A percentile compares a stretch with the other conserved stretches of the same genome.
Evolutionary conservation across 371 early-diverging fungal genomes (phyloP).

Genomic region (Mortierella sp.): DNA sequence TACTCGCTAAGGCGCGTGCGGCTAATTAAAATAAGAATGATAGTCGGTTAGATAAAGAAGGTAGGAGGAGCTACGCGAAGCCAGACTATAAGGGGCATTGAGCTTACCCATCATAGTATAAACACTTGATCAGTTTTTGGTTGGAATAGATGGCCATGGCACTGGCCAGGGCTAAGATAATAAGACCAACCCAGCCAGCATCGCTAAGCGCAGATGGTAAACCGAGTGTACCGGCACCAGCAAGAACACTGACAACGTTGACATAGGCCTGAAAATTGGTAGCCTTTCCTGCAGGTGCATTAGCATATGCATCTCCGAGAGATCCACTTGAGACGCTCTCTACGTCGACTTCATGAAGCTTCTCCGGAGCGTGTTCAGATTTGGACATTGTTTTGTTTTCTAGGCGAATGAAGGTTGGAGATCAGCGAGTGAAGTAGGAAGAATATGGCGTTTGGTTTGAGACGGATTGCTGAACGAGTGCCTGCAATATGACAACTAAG

Average conservation of each 20-base stretch:
- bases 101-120: conserved; percentile 73
- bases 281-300: conserved; percentile 44
- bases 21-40: conserved; percentile 11
- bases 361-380: conserved; percentile 11
- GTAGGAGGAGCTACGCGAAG: too few species aligned
- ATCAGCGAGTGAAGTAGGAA: too few species aligned
- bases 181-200: conserved; percentile 86
- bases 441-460: too few species aligned
- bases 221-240: conserved; percentile 89
- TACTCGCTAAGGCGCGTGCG: conserved; percentile 67
- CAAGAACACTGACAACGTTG: conserved; percentile 85
- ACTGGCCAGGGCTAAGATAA: conserved; percentile 80
- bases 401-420: too few species aligned
- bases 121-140: conserved; percentile 75
- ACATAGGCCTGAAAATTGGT: conserved; percentile 66
- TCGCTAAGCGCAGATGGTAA: conserved; percentile 85
- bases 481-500: too few species aligned
- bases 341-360: conserved; percentile 32
- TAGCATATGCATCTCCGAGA: conserved; percentile 6
- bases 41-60: too few species aligned
- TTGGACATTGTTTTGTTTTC: neutral
- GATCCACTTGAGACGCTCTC: conserved; percentile 47
- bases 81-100: too few species aligned
- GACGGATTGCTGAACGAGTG: too few species aligned
- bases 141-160: conserved; percentile 80